Percentiles rank a stretch among this genome's conserved stretches.
Evolutionary conservation across 768 basidiomycete genomes (phyloP).

Genomic region (Mycena chlorophos): DNA sequence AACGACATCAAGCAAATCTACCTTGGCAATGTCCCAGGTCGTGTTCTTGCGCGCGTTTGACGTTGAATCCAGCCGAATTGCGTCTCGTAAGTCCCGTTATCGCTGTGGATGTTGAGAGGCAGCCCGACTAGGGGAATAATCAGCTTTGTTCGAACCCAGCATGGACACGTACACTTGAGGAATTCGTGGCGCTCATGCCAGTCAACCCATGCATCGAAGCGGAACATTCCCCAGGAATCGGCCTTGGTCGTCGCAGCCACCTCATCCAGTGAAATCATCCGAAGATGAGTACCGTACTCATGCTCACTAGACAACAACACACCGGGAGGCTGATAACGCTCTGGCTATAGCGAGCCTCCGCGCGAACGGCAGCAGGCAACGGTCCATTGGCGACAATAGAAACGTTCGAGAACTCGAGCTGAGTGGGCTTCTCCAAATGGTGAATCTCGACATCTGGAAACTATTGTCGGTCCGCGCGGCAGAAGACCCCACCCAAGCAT

Average conservation of each 20-base stretch:
- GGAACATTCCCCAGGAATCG: constrained; percentile 74
- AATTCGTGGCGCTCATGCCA: constrained; percentile 91
- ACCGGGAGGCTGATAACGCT: constrained; percentile 76
- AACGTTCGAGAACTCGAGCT: constrained; percentile 69
- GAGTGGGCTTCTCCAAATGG: constrained; percentile 82
- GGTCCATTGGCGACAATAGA: constrained; percentile 77
- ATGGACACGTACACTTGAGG: constrained; percentile 72
- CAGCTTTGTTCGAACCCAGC: not conserved
- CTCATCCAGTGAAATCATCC: constrained; percentile 85
- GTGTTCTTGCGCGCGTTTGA: constrained; percentile 96
- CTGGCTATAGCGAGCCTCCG: constrained; percentile 70
- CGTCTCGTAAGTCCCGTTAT: constrained; percentile 89
- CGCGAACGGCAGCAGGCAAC: constrained; percentile 68
- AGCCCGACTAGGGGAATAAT: constrained; percentile 64
- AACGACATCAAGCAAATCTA: no score
- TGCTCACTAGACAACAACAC: no score
- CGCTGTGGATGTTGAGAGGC: constrained; percentile 81
- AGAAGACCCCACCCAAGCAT: constrained; percentile 69
- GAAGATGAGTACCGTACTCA: no score
- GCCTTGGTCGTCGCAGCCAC: constrained; percentile 60
- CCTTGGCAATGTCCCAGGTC: constrained; percentile 82
- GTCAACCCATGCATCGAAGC: constrained; percentile 81
- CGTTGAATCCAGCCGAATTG: constrained; percentile 90
- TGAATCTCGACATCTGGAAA: constrained; percentile 86
- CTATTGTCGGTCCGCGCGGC: not conserved